A percentile compares a stretch with the other conserved stretches of the same genome.
Conservation (phyloP, 352 stramenopile species). For the Pythium scleroteichum region DNA sequence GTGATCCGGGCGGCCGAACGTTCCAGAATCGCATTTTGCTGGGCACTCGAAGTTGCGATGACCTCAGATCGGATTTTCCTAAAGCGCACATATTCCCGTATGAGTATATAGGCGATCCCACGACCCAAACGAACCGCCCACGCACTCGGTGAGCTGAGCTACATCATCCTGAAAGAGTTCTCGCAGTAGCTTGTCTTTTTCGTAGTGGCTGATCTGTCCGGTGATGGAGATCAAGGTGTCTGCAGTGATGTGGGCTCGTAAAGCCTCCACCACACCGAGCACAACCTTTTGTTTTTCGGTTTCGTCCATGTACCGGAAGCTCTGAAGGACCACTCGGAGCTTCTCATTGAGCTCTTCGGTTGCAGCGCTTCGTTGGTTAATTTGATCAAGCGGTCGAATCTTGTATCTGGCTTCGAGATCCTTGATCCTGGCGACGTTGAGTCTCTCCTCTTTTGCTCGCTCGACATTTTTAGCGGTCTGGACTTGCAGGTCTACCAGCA, state of each 20-base stretch:
- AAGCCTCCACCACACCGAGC: slow-evolving; percentile 41
- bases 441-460: slow-evolving; percentile 38
- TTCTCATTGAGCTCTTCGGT: slow-evolving; percentile 53
- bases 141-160: slow-evolving; percentile 51
- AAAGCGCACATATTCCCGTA: not conserved
- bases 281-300: slow-evolving; percentile 59
- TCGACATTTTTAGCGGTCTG: slow-evolving; percentile 35
- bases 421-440: slow-evolving; percentile 40
- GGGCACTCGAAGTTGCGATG: slow-evolving; percentile 45
- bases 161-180: slow-evolving; percentile 60
- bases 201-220: slow-evolving; percentile 51
- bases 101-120: not conserved
- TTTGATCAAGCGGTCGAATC: slow-evolving; percentile 47
- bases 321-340: slow-evolving; percentile 46
- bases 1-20: slow-evolving; percentile 55
- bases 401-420: slow-evolving; percentile 55
- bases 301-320: slow-evolving; percentile 64
- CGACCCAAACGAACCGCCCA: slow-evolving; percentile 5
- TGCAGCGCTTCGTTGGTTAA: slow-evolving; percentile 47
- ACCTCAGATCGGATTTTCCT: slow-evolving; percentile 59
- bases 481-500: slow-evolving; percentile 38
- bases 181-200: slow-evolving; percentile 61
- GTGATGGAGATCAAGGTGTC: slow-evolving; percentile 45
- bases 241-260: slow-evolving; percentile 52
- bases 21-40: slow-evolving; percentile 69